Base-by-base conservation (phyloP, 352 stramenopile species). In the Phytophthora niederhauseri region DNA sequence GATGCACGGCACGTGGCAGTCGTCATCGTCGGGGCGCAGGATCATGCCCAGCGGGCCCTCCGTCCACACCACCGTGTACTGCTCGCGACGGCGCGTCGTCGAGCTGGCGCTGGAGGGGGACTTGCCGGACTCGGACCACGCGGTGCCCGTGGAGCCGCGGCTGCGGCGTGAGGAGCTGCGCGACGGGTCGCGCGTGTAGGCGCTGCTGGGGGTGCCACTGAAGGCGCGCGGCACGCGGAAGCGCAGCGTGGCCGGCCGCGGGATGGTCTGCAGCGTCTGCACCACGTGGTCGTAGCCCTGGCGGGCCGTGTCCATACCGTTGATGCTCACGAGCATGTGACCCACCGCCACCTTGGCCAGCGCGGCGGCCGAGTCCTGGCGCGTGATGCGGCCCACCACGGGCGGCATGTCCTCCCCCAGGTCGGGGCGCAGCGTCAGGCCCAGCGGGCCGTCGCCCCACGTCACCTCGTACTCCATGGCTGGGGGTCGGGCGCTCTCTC, bases 241-340 rank as follows among this genome's bases (percentile, higher is more conserved):
- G 64, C 88, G 87, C 43, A 95, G 82, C 62, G 82, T 93, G 7
- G 85, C 88, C 2, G 89, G 89, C 0, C 89, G 87, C 17, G 87
- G 75, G 52, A 96, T 93, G 55, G 85, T 95, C 68, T 96, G 89
- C 49, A 96, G 76, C 69, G 88, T 87, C 58, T 90, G 72, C 6
- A 96, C 89, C 26, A 94, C 87, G 45, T 88, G 75, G 75, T 94
- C 87, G 62, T 96, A 96, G 36, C 89, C 89, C 61, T 93, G 84
- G n/a, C 87, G 87, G 19, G 89, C 85, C 26, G 89, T 96, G 70
- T 95, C 87, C 64, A 92, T 82, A 55, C 85, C 85, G 64, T 96
- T 96, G 64, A 96, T 94, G 75, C 84, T 93, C 67, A 96, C 89
- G 45, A 96, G 87, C 89, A 96, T 94, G 77, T 96, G 87, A 19